These are phyloP conservation scores for Ligustrum vulgare DNA, from an alignment of 257 asterid species.

Conservation along the genomic window DNA sequence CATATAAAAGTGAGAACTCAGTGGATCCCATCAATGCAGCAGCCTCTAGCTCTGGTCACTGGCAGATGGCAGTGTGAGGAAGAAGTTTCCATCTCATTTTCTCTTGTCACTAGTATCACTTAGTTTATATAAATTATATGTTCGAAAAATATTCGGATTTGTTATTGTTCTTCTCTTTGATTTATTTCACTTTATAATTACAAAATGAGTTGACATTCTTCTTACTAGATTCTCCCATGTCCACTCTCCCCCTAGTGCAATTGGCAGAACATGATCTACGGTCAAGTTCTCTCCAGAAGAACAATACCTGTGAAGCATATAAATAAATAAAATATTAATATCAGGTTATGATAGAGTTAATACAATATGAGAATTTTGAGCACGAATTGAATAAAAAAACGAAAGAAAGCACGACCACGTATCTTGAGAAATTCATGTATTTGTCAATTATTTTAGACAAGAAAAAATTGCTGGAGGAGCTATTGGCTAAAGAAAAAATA, in stretches of 20 bases:
- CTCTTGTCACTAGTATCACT: not conserved
- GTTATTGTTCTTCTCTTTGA: not conserved
- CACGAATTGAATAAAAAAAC: no score
- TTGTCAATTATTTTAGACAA: not conserved
- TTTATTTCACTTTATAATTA: not conserved
- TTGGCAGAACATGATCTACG: constrained; percentile 78
- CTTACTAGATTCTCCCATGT: constrained; percentile 94
- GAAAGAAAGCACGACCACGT: not conserved
- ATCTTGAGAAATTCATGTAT: not conserved
- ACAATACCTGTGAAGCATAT: constrained; percentile 59
- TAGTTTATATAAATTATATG: not conserved
- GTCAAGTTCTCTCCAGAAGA: constrained; percentile 72
- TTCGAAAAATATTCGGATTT: not conserved
- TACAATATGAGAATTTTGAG: not conserved
- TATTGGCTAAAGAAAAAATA: not conserved
- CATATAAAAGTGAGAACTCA: not conserved
- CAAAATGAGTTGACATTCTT: constrained; percentile 10
- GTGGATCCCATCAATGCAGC: no score
- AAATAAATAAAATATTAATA: not conserved
- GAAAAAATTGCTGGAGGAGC: not conserved
- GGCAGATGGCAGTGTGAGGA: not conserved
- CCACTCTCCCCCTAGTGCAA: constrained; percentile 91
- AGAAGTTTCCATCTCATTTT: not conserved
- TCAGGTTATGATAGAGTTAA: not conserved
- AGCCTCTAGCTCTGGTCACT: no score